Percentiles rank a stretch among this genome's conserved stretches.
These are phyloP conservation scores for Candida sp. DNA, from an alignment of 1,139 yeast genomes.

Conservation along the genomic window DNA sequence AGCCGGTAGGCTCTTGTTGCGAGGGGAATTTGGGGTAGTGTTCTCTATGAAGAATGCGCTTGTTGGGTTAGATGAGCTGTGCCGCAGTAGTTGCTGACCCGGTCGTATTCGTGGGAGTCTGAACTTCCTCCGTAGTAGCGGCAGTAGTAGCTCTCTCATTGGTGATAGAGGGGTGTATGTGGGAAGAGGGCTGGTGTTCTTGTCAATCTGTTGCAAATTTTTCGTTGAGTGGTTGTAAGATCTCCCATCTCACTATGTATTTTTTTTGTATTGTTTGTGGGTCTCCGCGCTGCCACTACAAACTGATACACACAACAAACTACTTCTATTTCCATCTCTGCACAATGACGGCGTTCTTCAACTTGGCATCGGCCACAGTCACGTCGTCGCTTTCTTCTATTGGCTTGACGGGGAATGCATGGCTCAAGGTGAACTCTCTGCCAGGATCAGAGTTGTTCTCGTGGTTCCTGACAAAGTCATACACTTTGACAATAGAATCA, in stretches of 20 bases:
- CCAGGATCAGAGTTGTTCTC: slow-evolving; percentile 46
- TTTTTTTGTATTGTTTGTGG: background rate
- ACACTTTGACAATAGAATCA: slow-evolving; percentile 71
- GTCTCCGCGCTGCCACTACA: background rate
- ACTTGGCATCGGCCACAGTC: slow-evolving; percentile 75
- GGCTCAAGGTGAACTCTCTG: slow-evolving; percentile 69
- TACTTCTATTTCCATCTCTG: slow-evolving; percentile 67
- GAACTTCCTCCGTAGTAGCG: background rate
- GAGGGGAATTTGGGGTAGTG: background rate
- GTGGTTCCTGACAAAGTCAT: slow-evolving; percentile 62
- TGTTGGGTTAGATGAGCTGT: background rate
- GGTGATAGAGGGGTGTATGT: background rate
- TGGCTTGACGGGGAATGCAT: slow-evolving; percentile 84
- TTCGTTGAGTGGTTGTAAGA: background rate
- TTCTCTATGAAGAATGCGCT: slow-evolving; percentile 1
- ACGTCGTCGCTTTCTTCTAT: slow-evolving; percentile 56
- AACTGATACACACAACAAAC: background rate
- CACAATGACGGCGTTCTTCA: slow-evolving; percentile 85
- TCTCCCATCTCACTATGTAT: background rate
- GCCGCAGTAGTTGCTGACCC: background rate
- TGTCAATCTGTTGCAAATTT: slow-evolving; percentile 7
- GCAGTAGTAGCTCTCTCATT: background rate
- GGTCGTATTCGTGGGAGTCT: background rate
- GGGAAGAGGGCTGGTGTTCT: background rate
- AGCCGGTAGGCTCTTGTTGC: background rate